Evolutionary conservation across 2,329 filamentous ascomycete genomes (phyloP).

Genomic region (Colletotrichum magnum): DNA sequence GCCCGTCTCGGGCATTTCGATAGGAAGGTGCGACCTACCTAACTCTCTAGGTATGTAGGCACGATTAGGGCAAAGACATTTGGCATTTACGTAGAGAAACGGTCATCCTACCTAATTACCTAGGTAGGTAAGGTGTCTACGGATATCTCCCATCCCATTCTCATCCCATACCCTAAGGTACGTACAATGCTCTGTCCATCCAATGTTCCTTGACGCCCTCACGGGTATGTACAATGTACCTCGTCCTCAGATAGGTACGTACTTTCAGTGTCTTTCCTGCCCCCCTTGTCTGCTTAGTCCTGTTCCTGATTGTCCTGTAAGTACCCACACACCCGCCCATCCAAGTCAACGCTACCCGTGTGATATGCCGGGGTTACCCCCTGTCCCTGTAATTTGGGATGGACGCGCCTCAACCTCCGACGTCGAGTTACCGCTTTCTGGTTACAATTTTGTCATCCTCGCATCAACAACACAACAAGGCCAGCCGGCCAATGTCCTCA

Average conservation of each 20-base stretch:
- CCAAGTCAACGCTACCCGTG: conserved; percentile 34
- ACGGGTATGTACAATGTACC: too few relatives aligned
- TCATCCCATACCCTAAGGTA: background rate
- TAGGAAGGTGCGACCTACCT: too few relatives aligned
- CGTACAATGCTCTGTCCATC: background rate
- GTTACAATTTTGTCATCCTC: conserved; percentile 3
- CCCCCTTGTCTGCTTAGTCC: background rate
- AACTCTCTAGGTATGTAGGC: background rate
- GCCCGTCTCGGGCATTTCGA: conserved; percentile 35
- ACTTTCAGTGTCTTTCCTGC: background rate
- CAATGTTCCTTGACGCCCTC: background rate
- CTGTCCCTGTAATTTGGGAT: conserved; percentile 41
- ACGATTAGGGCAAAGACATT: too few relatives aligned
- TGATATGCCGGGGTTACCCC: conserved; percentile 31
- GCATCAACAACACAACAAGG: background rate
- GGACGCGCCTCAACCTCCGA: conserved; percentile 42
- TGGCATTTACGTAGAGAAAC: too few relatives aligned
- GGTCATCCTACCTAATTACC: too few relatives aligned
- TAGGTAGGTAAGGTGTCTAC: too few relatives aligned
- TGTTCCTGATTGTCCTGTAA: conserved; percentile 36
- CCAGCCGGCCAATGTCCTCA: too few relatives aligned
- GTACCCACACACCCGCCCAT: background rate
- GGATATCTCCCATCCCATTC: background rate
- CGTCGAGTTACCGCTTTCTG: conserved; percentile 19
- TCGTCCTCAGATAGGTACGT: too few relatives aligned